phyloP scores from a whole-genome alignment of 208 protist species.

The Blechomonas ayalai region DNA sequence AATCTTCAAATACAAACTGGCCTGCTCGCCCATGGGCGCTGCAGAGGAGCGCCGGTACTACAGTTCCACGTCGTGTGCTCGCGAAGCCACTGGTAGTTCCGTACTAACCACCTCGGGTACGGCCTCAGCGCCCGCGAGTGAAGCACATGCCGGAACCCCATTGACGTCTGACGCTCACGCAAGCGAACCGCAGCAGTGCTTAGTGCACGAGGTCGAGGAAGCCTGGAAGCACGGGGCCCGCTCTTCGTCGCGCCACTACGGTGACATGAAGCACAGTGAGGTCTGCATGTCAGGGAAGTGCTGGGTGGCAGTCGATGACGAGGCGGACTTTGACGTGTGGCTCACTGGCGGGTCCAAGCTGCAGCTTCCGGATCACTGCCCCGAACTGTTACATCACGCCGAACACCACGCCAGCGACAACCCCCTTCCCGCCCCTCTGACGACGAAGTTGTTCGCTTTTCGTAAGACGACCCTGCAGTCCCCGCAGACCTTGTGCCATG shows the following conservation, averaged over 20 bases:
- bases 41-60: slow-evolving; percentile 3
- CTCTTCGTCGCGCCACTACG: not conserved
- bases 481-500: not conserved
- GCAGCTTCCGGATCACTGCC: slow-evolving; percentile 1
- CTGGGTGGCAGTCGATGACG: slow-evolving; percentile 26
- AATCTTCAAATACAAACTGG: slow-evolving; percentile 34
- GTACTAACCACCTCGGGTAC: not conserved
- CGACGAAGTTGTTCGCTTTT: slow-evolving; percentile 17
- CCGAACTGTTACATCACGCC: not conserved
- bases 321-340: slow-evolving; percentile 35
- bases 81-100: too few relatives aligned
- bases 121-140: slow-evolving; percentile 6
- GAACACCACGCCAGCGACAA: slow-evolving; percentile 12
- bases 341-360: slow-evolving; percentile 13
- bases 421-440: slow-evolving; percentile 13
- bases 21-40: slow-evolving; percentile 2
- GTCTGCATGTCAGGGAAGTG: slow-evolving; percentile 16
- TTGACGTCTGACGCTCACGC: too few relatives aligned
- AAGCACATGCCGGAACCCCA: too few relatives aligned
- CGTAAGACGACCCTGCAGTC: slow-evolving; percentile 9
- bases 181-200: too few relatives aligned
- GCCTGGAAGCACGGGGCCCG: not conserved
- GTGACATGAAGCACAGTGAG: not conserved
- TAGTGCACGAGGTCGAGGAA: not conserved
- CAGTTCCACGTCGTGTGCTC: not conserved